Conservation (phyloP, 2,329 filamentous ascomycete genomes). For the Pseudonectria buxi region DNA sequence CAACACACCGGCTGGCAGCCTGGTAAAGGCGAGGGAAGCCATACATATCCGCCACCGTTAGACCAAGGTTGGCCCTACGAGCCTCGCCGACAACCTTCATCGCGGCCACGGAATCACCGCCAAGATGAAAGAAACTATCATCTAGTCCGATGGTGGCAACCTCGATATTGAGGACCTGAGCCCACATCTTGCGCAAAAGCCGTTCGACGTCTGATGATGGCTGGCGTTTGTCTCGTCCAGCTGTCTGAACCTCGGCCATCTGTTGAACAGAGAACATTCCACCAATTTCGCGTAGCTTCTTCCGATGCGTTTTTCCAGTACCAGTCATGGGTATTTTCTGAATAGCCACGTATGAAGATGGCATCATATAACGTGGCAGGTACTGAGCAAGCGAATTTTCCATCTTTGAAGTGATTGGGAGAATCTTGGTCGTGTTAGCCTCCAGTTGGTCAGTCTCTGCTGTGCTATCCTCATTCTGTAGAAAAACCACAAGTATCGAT, state of each 20-base stretch:
- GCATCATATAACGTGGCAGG: no score
- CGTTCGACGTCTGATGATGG: conserved; percentile 7
- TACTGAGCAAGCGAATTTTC: no score
- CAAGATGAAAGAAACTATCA: conserved; percentile 43
- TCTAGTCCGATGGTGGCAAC: conserved; percentile 30
- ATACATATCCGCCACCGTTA: conserved; percentile 10
- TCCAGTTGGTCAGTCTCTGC: no score
- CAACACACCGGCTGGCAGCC: background rate
- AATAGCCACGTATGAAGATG: no score
- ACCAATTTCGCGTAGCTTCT: no score
- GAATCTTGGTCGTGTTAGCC: no score
- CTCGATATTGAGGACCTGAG: conserved; percentile 27
- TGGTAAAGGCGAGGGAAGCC: conserved; percentile 1
- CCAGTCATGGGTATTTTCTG: no score
- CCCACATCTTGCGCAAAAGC: conserved; percentile 31
- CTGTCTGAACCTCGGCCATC: conserved; percentile 29
- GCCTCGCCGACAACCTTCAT: conserved; percentile 36
- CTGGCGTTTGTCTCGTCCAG: background rate
- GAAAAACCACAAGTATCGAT: no score
- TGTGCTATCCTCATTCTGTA: no score
- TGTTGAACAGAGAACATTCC: conserved; percentile 17
- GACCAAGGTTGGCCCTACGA: conserved; percentile 3
- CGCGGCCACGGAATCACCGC: conserved; percentile 43
- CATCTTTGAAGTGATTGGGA: no score
- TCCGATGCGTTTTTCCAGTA: no score